phyloP scores from a whole-genome alignment of 2,329 filamentous ascomycete genomes.

The Fusarium nanum region DNA sequence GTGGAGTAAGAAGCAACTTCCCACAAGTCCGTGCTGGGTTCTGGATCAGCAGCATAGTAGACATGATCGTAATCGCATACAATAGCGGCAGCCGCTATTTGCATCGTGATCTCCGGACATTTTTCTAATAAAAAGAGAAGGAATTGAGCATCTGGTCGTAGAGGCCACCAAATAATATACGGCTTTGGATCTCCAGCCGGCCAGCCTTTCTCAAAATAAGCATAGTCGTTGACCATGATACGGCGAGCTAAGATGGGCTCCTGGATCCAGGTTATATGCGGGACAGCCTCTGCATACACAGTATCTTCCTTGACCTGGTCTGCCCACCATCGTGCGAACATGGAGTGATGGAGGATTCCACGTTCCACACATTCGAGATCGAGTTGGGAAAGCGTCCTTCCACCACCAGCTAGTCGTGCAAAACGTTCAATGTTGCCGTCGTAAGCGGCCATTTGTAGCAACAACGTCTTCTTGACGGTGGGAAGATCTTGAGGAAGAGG shows the following conservation, averaged over 20 bases:
- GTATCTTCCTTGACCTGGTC: neutral
- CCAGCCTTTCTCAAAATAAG: neutral
- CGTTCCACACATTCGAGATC: neutral
- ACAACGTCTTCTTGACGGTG: constrained; percentile 51
- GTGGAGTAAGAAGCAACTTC: neutral
- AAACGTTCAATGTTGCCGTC: constrained; percentile 56
- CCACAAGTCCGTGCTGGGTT: neutral
- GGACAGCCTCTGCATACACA: neutral
- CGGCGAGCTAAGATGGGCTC: neutral
- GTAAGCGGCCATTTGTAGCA: constrained; percentile 54
- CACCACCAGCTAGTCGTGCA: constrained; percentile 47
- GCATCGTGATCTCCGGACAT: rapidly evolving
- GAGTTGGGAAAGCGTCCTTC: neutral
- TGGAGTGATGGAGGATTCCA: constrained; percentile 5
- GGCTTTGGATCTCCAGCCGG: neutral
- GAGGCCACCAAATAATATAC: neutral
- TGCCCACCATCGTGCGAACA: constrained; percentile 11
- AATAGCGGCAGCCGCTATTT: neutral
- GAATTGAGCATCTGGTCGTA: neutral
- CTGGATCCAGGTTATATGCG: neutral
- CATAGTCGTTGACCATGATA: neutral
- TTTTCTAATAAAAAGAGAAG: neutral
- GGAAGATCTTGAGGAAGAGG: constrained; percentile 55
- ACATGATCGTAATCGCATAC: neutral
- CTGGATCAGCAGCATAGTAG: neutral